Evolutionary conservation across 495 filamentous ascomycete genomes (phyloP).

Genomic region (Penicillium longicatenatum): DNA sequence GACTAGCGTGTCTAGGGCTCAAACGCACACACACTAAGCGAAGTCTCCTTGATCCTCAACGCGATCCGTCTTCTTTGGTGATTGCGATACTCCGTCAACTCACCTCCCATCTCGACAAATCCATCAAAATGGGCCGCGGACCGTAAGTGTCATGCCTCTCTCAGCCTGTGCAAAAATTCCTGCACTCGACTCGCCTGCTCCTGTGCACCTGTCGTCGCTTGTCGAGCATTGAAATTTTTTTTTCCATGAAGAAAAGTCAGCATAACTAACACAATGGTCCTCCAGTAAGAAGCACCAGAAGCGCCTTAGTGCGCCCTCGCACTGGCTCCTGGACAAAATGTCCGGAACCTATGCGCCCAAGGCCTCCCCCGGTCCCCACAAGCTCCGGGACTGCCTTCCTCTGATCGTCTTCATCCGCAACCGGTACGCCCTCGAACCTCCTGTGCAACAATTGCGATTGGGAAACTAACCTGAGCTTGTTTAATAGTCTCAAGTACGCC

Average conservation of each 20-base stretch:
- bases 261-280: slow-evolving; percentile 36
- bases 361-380: slow-evolving; percentile 96
- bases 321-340: slow-evolving; percentile 99
- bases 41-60: slow-evolving; percentile 34
- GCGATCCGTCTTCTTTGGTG: slow-evolving; percentile 21
- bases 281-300: slow-evolving; percentile 98
- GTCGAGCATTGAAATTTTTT: slow-evolving; percentile 4
- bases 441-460: slow-evolving; percentile 1
- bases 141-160: slow-evolving; percentile 52
- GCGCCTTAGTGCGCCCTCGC: slow-evolving; percentile 96
- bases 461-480: slow-evolving; percentile 18
- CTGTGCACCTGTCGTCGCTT: slow-evolving; percentile 4
- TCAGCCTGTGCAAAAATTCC: slow-evolving; percentile 4
- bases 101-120: slow-evolving; percentile 46
- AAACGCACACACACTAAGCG: slow-evolving; percentile 41
- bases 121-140: slow-evolving; percentile 66
- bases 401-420: slow-evolving; percentile 99
- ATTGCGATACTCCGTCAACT: slow-evolving; percentile 46
- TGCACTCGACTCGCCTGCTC: slow-evolving; percentile 3
- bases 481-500: slow-evolving; percentile 90
- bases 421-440: slow-evolving; percentile 47
- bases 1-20: slow-evolving; percentile 40
- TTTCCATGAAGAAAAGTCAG: slow-evolving; percentile 12
- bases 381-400: slow-evolving; percentile 97
- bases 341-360: slow-evolving; percentile 96